A percentile compares a stretch with the other conserved stretches of the same genome.
These are phyloP conservation scores for Blastomyces percursus DNA, from an alignment of 2,329 filamentous ascomycete genomes.

Conservation along the genomic window DNA sequence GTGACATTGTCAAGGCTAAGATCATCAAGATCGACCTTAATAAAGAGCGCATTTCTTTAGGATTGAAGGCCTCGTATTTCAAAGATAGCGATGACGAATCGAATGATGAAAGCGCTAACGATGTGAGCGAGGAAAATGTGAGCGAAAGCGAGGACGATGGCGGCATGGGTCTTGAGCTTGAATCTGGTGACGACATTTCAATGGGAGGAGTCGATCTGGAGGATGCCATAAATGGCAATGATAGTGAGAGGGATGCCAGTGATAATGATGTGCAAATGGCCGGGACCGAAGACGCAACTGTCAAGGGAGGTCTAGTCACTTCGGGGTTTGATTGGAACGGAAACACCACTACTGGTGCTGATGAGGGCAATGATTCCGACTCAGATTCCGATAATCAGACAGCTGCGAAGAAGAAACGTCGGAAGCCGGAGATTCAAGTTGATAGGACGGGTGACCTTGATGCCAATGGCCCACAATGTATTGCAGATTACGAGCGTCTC, in stretches of 20 bases:
- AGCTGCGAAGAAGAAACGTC: conserved; percentile 55
- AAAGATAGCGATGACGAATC: conserved; percentile 46
- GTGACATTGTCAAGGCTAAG: conserved; percentile 86
- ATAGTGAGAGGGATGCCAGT: conserved; percentile 41
- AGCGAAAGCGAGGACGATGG: conserved; percentile 27
- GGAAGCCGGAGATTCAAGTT: conserved; percentile 65
- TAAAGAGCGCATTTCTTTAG: conserved; percentile 73
- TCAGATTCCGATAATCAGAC: conserved; percentile 43
- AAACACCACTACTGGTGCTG: conserved; percentile 41
- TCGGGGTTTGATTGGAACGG: conserved; percentile 85
- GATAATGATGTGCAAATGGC: conserved; percentile 38
- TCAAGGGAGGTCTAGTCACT: conserved; percentile 50
- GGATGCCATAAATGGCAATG: conserved; percentile 24
- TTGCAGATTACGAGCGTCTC: conserved; percentile 86
- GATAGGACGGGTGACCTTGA: conserved; percentile 91
- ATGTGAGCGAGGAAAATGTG: conserved; percentile 38
- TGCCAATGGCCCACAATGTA: conserved; percentile 73
- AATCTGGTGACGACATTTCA: conserved; percentile 27
- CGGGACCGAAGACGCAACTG: conserved; percentile 18
- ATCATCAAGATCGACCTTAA: conserved; percentile 65
- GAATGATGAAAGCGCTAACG: conserved; percentile 29
- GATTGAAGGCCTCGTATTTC: conserved; percentile 88
- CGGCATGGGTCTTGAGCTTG: conserved; percentile 23
- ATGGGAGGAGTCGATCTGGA: conserved; percentile 39
- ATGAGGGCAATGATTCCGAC: conserved; percentile 25